Conservation (phyloP, 352 stramenopile genomes). For the Phytophthora aleatoria region DNA sequence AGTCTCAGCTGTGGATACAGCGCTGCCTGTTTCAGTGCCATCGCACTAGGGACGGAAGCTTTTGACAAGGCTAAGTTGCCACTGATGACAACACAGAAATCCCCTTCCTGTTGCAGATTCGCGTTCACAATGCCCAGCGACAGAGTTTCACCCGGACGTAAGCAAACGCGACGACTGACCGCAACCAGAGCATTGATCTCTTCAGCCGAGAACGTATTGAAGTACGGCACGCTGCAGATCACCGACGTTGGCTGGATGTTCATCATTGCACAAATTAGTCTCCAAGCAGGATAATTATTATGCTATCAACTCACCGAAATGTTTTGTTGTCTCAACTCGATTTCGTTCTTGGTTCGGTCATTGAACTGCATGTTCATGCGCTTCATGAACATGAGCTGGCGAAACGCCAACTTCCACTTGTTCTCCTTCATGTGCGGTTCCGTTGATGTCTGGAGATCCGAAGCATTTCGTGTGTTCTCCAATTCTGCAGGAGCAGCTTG, state of each 20-base stretch:
- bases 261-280: neutral
- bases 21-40: constrained; percentile 53
- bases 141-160: constrained; percentile 62
- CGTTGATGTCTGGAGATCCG: neutral
- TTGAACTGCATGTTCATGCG: constrained; percentile 84
- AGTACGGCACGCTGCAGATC: constrained; percentile 79
- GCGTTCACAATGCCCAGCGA: constrained; percentile 26
- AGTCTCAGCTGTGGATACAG: constrained; percentile 63
- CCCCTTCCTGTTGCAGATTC: constrained; percentile 29
- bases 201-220: constrained; percentile 61
- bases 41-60: constrained; percentile 39
- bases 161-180: constrained; percentile 42
- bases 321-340: constrained; percentile 77
- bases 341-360: constrained; percentile 77
- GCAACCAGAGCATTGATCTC: constrained; percentile 62
- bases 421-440: constrained; percentile 41
- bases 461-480: neutral
- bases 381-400: constrained; percentile 86
- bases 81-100: constrained; percentile 73
- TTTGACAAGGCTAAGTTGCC: constrained; percentile 52
- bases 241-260: constrained; percentile 57
- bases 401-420: constrained; percentile 79
- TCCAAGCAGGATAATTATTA: neutral
- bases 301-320: constrained; percentile 49
- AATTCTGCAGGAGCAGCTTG: constrained; percentile 13